phyloP scores from a whole-genome alignment of 2,329 filamentous ascomycete genomes.

The Bisporella sp. region DNA sequence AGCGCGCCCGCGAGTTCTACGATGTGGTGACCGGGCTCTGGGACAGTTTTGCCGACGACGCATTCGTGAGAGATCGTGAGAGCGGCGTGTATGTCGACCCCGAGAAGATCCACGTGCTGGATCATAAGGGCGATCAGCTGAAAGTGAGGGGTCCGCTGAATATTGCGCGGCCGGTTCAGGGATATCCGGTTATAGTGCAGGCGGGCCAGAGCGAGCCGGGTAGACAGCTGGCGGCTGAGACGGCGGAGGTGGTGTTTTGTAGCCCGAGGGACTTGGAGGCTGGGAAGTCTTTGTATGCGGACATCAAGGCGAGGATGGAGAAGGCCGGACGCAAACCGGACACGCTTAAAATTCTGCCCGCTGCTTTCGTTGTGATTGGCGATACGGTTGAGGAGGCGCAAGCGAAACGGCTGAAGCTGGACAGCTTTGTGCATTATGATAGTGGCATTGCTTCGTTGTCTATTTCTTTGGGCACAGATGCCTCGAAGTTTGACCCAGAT shows the following conservation, averaged over 20 bases:
- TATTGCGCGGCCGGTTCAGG: conserved; percentile 56
- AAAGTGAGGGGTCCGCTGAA: conserved; percentile 56
- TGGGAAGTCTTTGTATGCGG: conserved; percentile 41
- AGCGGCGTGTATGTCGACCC: conserved; percentile 52
- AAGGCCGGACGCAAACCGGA: conserved; percentile 38
- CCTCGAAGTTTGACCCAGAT: conserved; percentile 41
- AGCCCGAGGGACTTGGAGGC: conserved; percentile 30
- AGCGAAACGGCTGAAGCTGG: conserved; percentile 40
- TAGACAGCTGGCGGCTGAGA: conserved; percentile 58
- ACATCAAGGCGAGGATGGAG: conserved; percentile 41
- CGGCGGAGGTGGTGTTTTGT: conserved; percentile 61
- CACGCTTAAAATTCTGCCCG: conserved; percentile 45
- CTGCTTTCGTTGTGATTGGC: conserved; percentile 42
- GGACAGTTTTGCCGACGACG: conserved; percentile 63
- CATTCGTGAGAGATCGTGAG: conserved; percentile 52
- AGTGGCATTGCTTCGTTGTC: conserved; percentile 46
- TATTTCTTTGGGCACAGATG: conserved; percentile 39
- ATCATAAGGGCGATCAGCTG: conserved; percentile 57
- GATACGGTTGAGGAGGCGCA: conserved; percentile 42
- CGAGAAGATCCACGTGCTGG: conserved; percentile 52
- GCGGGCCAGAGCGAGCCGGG: conserved; percentile 61
- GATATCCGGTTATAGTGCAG: conserved; percentile 61
- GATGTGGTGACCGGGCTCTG: conserved; percentile 59
- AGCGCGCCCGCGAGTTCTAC: conserved; percentile 55
- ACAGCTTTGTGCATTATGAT: conserved; percentile 47